Conservation (phyloP, 164 flowering plant species). For the Brasenia schreberi region DNA sequence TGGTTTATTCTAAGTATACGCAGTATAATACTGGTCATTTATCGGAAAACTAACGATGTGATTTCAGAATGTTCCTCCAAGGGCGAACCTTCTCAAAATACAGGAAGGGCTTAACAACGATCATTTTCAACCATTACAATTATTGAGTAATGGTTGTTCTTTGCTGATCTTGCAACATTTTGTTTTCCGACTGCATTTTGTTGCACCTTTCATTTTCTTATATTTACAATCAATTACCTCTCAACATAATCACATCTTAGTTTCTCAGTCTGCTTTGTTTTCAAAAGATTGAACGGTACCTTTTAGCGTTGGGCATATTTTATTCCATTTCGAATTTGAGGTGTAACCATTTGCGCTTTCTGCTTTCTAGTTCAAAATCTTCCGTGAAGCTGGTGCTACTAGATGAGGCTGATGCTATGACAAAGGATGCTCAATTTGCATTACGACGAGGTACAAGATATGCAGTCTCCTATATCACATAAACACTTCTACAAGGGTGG, state of each 20-base stretch:
- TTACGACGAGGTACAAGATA: slow-evolving; percentile 63
- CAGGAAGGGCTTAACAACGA: too few species aligned
- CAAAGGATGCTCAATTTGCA: slow-evolving; percentile 98
- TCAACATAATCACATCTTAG: background rate
- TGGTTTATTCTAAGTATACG: too few species aligned
- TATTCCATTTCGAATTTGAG: background rate
- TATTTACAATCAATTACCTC: too few species aligned
- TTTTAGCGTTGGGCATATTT: background rate
- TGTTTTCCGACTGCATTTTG: background rate
- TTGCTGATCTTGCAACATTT: background rate
- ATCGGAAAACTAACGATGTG: too few species aligned
- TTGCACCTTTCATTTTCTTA: background rate
- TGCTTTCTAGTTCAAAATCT: slow-evolving; percentile 46
- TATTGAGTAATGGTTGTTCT: too few species aligned
- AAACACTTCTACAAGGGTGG: too few species aligned
- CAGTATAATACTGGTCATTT: too few species aligned
- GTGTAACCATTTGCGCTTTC: background rate
- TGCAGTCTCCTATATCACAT: too few species aligned
- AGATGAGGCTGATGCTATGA: slow-evolving; percentile 99
- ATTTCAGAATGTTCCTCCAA: too few species aligned
- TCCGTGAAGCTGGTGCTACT: slow-evolving; percentile 78
- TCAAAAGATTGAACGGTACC: too few species aligned
- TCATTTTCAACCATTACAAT: too few species aligned
- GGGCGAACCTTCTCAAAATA: too few species aligned
- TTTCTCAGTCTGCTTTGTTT: background rate